Evolutionary conservation across 306 rosid genomes (phyloP).

Genomic region (Coriaria nepalensis): DNA sequence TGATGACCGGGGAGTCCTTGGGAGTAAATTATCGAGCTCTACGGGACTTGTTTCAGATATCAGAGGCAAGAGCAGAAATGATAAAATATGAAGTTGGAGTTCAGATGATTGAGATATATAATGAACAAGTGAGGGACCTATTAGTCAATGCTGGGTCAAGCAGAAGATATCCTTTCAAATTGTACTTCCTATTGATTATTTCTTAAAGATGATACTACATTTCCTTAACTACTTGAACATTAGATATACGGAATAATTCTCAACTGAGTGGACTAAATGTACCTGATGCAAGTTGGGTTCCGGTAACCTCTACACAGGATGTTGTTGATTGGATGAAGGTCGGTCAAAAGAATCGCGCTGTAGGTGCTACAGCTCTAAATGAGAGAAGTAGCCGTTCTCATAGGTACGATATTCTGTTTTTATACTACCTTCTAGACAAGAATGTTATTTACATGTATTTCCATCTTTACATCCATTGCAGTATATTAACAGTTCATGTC

Average conservation of each 20-base stretch:
- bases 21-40: conserved; percentile 92
- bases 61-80: conserved; percentile 52
- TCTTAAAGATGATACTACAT: conserved; percentile 4
- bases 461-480: conserved; percentile 21
- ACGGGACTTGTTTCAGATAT: conserved; percentile 75
- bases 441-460: conserved; percentile 7
- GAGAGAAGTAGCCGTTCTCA: conserved; percentile 97
- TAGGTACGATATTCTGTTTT: conserved; percentile 30
- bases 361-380: conserved; percentile 91
- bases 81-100: conserved; percentile 84
- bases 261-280: conserved; percentile 92
- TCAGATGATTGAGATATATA: conserved; percentile 95
- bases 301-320: conserved; percentile 73
- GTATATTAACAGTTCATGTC: conserved; percentile 83
- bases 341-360: conserved; percentile 85
- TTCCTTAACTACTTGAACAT: conserved; percentile 58
- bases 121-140: conserved; percentile 93
- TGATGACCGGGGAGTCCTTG: conserved; percentile 75
- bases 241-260: conserved; percentile 90
- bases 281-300: conserved; percentile 87
- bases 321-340: conserved; percentile 80
- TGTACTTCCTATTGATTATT: conserved; percentile 2
- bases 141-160: conserved; percentile 79
- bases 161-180: conserved; percentile 79
- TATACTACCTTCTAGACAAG: conserved; percentile 1